A percentile compares a stretch with the other conserved stretches of the same genome.
These are phyloP conservation scores for Sclerotinia trifoliorum DNA, from an alignment of 2,329 filamentous ascomycete genomes.

Conservation along the genomic window DNA sequence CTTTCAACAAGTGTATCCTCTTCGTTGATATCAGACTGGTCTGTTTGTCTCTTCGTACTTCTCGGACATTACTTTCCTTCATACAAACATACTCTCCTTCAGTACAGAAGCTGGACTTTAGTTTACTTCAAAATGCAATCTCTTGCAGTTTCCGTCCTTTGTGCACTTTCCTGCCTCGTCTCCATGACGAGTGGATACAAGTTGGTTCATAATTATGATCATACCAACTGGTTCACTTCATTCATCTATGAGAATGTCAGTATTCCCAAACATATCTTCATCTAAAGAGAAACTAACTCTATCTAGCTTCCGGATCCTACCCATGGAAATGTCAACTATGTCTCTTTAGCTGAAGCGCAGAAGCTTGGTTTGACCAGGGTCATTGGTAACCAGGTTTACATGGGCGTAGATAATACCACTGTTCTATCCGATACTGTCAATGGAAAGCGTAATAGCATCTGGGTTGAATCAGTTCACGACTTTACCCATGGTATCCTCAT, in stretches of 20 bases:
- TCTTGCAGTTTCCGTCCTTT: background rate
- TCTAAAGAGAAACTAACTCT: conserved; percentile 1
- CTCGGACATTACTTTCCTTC: background rate
- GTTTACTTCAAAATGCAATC: conserved; percentile 12
- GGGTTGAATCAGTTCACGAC: conserved; percentile 60
- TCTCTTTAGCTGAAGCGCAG: conserved; percentile 48
- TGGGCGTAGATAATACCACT: conserved; percentile 42
- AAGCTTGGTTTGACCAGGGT: conserved; percentile 56
- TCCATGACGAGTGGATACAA: conserved; percentile 22
- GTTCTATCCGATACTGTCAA: conserved; percentile 38
- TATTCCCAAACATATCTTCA: background rate
- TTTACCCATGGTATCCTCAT: conserved; percentile 68
- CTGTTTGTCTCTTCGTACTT: background rate
- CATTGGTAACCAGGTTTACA: conserved; percentile 55
- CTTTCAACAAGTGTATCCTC: background rate
- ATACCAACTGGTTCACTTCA: conserved; percentile 31
- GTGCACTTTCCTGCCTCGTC: background rate
- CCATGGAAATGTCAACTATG: conserved; percentile 40
- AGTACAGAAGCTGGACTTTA: background rate
- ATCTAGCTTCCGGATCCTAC: conserved; percentile 31
- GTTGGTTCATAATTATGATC: conserved; percentile 29
- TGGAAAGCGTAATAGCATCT: conserved; percentile 56
- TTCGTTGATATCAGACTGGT: background rate
- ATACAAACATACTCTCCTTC: background rate
- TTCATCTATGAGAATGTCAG: conserved; percentile 27